Evolutionary conservation across 2,329 filamentous ascomycete genomes (phyloP).

Genomic region (Aspergillus tanneri): DNA sequence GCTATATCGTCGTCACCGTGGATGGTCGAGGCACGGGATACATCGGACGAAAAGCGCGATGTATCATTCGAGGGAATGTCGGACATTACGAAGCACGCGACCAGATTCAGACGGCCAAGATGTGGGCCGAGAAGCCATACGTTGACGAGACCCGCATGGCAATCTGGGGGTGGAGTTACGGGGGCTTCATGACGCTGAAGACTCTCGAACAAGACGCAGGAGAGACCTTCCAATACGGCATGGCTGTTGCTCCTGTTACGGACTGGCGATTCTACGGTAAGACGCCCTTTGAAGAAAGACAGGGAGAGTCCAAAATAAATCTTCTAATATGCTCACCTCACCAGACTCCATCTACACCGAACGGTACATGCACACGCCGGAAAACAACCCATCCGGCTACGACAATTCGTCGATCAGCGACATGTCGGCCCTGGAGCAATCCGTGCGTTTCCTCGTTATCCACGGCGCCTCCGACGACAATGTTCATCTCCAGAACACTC

Average conservation of each 20-base stretch:
- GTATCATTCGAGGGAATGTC: constrained; percentile 77
- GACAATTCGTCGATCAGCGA: constrained; percentile 71
- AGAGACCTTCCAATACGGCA: constrained; percentile 88
- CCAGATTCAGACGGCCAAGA: constrained; percentile 85
- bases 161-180: constrained; percentile 99
- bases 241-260: constrained; percentile 97
- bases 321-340: constrained; percentile 4
- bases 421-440: constrained; percentile 68
- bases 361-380: constrained; percentile 93
- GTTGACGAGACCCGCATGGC: constrained; percentile 79
- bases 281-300: too few relatives aligned
- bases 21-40: constrained; percentile 92
- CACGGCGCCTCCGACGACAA: constrained; percentile 97
- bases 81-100: constrained; percentile 83
- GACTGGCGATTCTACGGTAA: constrained; percentile 89
- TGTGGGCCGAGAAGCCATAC: constrained; percentile 78
- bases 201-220: constrained; percentile 89
- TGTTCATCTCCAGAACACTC: constrained; percentile 92
- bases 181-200: constrained; percentile 93
- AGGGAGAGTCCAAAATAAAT: too few relatives aligned
- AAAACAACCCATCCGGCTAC: constrained; percentile 78
- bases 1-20: constrained; percentile 92
- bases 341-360: constrained; percentile 41
- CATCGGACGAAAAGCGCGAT: constrained; percentile 79
- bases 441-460: constrained; percentile 89